These are phyloP conservation scores for Alternaria arbusti DNA, from an alignment of 2,329 filamentous ascomycete species.

Conservation along the genomic window DNA sequence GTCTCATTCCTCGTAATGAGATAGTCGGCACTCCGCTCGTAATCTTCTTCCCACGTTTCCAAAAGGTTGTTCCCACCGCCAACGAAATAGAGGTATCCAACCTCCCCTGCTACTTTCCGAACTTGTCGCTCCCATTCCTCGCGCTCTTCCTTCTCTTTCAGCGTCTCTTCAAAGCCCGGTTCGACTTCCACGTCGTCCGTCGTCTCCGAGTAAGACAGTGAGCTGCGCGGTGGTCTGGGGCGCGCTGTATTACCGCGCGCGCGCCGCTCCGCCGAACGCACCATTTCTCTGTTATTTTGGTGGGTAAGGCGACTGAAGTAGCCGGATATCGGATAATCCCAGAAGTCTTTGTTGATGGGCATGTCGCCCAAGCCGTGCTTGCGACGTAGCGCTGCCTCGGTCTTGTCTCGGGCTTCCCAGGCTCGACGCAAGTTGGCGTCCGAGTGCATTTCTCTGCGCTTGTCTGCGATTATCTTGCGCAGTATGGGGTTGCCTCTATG, in stretches of 20 bases:
- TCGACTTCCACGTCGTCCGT: slow-evolving; percentile 25
- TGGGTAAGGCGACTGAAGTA: slow-evolving; percentile 7
- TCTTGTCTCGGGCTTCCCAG: slow-evolving; percentile 21
- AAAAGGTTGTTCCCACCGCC: slow-evolving; percentile 13
- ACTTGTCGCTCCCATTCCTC: slow-evolving; percentile 15
- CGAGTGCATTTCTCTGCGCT: slow-evolving; percentile 9
- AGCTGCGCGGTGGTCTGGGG: slow-evolving; percentile 25
- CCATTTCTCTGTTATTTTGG: slow-evolving; percentile 3
- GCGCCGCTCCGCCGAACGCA: slow-evolving; percentile 15
- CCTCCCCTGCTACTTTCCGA: slow-evolving; percentile 23
- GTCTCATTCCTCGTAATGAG: slow-evolving; percentile 17
- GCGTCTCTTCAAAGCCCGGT: slow-evolving; percentile 7
- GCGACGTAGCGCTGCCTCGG: slow-evolving; percentile 27
- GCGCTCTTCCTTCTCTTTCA: slow-evolving; percentile 17
- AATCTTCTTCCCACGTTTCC: slow-evolving; percentile 23
- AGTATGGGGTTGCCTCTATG: slow-evolving; percentile 3
- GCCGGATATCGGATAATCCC: slow-evolving; percentile 23
- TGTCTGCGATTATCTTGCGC: slow-evolving; percentile 15
- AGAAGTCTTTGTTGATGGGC: slow-evolving; percentile 23
- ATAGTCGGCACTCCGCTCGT: slow-evolving; percentile 21
- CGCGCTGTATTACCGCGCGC: slow-evolving; percentile 19
- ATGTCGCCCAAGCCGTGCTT: slow-evolving; percentile 27
- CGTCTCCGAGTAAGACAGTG: slow-evolving; percentile 25
- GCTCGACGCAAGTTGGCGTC: slow-evolving; percentile 5
- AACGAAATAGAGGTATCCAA: slow-evolving; percentile 39